phyloP scores from a whole-genome alignment of 2,329 filamentous ascomycete genomes.

The Apiospora marii region DNA sequence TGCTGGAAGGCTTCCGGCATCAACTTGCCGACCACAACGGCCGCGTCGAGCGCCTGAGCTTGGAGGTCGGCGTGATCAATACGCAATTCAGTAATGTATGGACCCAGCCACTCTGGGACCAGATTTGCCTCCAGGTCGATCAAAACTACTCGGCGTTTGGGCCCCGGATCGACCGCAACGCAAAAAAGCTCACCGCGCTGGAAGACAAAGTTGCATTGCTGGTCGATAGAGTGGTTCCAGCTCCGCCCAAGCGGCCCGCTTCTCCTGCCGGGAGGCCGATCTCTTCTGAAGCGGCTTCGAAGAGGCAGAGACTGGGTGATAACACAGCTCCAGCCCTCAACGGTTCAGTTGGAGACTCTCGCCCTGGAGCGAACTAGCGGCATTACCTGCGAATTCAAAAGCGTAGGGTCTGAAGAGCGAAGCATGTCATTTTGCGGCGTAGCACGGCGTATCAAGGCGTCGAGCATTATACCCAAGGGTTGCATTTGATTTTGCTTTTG shows the following conservation, averaged over 20 bases:
- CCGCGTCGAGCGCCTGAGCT: neutral
- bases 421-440: neutral
- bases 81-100: conserved; percentile 22
- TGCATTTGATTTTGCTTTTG: conserved; percentile 6
- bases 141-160: neutral
- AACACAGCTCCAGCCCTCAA: neutral
- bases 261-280: neutral
- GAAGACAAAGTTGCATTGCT: neutral
- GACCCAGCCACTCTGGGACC: conserved; percentile 20
- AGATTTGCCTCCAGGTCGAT: conserved; percentile 21
- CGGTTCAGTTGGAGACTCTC: neutral
- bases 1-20: neutral
- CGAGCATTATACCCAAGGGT: conserved; percentile 9
- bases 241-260: neutral
- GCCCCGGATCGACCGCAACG: neutral
- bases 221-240: neutral
- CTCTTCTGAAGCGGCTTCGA: neutral
- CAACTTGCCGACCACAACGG: neutral
- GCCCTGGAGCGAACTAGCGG: neutral
- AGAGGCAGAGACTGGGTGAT: neutral
- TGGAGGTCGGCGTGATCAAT: neutral
- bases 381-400: neutral
- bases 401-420: neutral
- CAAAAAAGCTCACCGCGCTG: neutral
- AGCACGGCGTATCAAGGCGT: neutral